A percentile compares a stretch with the other conserved stretches of the same genome.
Conservation (phyloP, 75 land plant species). For the Isoetes taiwanensis region DNA sequence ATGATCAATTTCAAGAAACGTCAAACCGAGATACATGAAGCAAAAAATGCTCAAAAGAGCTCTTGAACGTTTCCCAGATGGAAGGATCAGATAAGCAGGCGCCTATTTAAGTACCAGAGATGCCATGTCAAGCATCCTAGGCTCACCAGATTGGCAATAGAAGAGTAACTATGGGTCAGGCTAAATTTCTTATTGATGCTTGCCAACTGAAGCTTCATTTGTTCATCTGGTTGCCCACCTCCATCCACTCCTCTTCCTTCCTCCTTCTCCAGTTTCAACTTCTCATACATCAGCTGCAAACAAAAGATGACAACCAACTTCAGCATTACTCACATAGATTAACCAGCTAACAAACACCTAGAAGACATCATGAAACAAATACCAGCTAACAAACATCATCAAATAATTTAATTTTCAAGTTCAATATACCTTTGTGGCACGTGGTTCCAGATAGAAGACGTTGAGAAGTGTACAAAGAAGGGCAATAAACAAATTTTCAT, state of each 20-base stretch:
- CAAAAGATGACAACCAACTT: neutral
- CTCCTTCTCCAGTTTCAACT: conserved; percentile 73
- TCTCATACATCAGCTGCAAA: conserved; percentile 66
- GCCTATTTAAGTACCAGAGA: conserved; percentile 45
- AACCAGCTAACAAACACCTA: neutral
- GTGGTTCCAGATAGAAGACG: conserved; percentile 53
- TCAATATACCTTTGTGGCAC: conserved; percentile 72
- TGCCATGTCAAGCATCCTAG: conserved; percentile 59
- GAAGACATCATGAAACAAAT: too few relatives aligned
- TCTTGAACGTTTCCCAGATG: too few relatives aligned
- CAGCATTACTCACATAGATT: neutral
- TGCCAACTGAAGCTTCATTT: conserved; percentile 12
- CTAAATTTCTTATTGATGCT: conserved; percentile 28
- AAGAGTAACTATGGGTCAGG: conserved; percentile 37
- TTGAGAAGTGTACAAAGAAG: conserved; percentile 41
- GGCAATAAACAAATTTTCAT: conserved; percentile 27
- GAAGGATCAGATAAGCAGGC: conserved; percentile 15
- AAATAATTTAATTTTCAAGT: too few relatives aligned
- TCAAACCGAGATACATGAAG: too few relatives aligned
- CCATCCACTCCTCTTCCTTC: conserved; percentile 50
- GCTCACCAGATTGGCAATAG: conserved; percentile 38
- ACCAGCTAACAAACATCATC: too few relatives aligned
- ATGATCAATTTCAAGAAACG: too few relatives aligned
- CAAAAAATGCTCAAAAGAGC: too few relatives aligned
- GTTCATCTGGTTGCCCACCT: neutral